Base-by-base conservation (phyloP, 345 rosid species). In the Eucalyptus viminalis region DNA sequence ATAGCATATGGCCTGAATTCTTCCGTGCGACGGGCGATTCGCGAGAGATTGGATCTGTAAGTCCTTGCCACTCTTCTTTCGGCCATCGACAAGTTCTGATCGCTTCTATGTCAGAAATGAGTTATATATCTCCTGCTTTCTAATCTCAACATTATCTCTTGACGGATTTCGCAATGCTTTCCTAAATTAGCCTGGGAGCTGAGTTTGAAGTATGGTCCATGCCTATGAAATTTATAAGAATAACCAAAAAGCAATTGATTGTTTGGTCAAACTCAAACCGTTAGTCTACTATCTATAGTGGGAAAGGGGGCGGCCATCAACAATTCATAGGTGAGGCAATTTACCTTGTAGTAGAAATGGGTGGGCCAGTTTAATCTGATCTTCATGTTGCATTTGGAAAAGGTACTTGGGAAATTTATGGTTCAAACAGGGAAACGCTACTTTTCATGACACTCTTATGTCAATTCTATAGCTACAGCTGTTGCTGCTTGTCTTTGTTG, bases 1-100 rank as follows among this genome's bases (percentile, higher is more conserved):
- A 95, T 97, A 92, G 99, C 98, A 45, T 97, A 97, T 91, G 99
- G 99, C 86, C 92, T 96, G 90, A 97, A 97, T 91, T 92, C 99
- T 91, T 96, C 98, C 5, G 99, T 97, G 86, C 95, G 99, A 22
- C 94, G 98, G 87, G 98, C 97, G 86, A 93, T 96, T 87, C 89
- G 89, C 87, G 99, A 97, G 93, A 96, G 98, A 94, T 81, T 97
- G 65, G 97, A 97, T 87, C 92, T 94, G 99, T 97, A 94, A 96
- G 99, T 94, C 34, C 47, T 76, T 44, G 88, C 15, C 49, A 14
- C 45, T 54, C 44, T 37, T 24, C 34, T 89, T 40, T 15, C 11
- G 15, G 72, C 87, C 87, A 31, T 89, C 15, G 2, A 58, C 14
- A 17, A 40, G 54, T 65, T 13, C 83, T 87, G 37, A 6, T 76